phyloP scores from a whole-genome alignment of 2,329 filamentous ascomycete species.

The Cladophialophora bantiana region DNA sequence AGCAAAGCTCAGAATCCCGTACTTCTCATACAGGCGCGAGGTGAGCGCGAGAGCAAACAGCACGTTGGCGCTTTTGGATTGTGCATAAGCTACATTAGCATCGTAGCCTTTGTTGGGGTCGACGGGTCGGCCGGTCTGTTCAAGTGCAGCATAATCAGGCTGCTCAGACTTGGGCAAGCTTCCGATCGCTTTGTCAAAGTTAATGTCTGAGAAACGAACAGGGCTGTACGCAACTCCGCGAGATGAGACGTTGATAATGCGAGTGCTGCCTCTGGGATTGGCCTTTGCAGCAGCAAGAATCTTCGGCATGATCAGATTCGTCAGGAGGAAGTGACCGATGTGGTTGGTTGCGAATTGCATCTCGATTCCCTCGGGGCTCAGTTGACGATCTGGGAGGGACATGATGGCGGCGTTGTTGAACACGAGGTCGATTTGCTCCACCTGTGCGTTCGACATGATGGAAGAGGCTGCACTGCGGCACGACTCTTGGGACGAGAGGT shows the following conservation, averaged over 20 bases:
- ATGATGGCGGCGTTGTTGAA: conserved; percentile 54
- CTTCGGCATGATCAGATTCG: conserved; percentile 50
- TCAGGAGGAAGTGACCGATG: conserved; percentile 51
- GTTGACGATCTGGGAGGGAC: conserved; percentile 40
- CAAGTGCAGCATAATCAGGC: conserved; percentile 13
- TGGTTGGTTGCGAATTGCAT: conserved; percentile 50
- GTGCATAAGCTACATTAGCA: conserved; percentile 52
- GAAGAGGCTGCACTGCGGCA: conserved; percentile 45
- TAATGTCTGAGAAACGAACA: conserved; percentile 47
- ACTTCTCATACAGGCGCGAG: conserved; percentile 29
- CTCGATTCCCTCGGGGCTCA: conserved; percentile 48
- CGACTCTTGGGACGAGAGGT: conserved; percentile 45
- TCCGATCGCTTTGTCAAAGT: conserved; percentile 41
- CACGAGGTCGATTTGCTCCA: conserved; percentile 49
- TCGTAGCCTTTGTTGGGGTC: conserved; percentile 41
- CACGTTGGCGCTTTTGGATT: conserved; percentile 58
- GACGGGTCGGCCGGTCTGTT: background rate
- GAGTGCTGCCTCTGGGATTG: conserved; percentile 28
- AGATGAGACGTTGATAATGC: conserved; percentile 44
- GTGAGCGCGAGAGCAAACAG: conserved; percentile 53
- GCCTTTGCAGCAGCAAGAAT: conserved; percentile 42
- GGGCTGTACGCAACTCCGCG: conserved; percentile 4
- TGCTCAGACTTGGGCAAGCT: conserved; percentile 36
- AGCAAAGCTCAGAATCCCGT: conserved; percentile 49
- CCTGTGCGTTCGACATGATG: conserved; percentile 40